Conservation (phyloP, 352 stramenopile genomes). For the Peronospora farinosa region DNA sequence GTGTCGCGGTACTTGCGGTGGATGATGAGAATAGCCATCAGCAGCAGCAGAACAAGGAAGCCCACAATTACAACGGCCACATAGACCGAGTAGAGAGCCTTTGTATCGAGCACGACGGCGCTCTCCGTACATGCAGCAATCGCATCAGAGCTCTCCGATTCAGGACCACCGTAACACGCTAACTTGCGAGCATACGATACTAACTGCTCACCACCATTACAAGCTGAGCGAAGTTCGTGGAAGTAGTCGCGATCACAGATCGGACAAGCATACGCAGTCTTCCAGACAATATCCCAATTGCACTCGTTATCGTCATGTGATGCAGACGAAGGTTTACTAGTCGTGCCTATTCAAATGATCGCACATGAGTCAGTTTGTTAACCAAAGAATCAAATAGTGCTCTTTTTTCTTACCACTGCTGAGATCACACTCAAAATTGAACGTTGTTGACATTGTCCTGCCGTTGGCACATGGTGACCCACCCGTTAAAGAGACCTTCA, state of each 20-base stretch:
- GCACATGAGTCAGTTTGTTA: neutral
- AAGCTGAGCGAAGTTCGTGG: constrained; percentile 53
- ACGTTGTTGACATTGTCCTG: constrained; percentile 40
- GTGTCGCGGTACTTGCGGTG: constrained; percentile 74
- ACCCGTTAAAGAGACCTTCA: constrained; percentile 49
- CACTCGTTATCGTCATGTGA: constrained; percentile 45
- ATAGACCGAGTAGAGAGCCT: constrained; percentile 71
- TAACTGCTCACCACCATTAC: constrained; percentile 48
- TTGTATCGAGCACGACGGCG: constrained; percentile 63
- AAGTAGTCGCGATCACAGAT: constrained; percentile 62
- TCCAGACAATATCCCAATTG: constrained; percentile 55
- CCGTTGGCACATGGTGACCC: constrained; percentile 49
- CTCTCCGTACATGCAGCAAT: constrained; percentile 58
- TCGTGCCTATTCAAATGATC: constrained; percentile 34
- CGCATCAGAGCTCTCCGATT: constrained; percentile 34
- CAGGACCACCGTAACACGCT: constrained; percentile 51
- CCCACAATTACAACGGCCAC: constrained; percentile 52
- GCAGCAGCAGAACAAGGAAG: constrained; percentile 58
- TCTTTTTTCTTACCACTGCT: constrained; percentile 37
- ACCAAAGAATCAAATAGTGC: neutral
- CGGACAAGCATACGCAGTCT: constrained; percentile 60
- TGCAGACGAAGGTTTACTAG: constrained; percentile 26
- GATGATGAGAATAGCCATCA: constrained; percentile 59
- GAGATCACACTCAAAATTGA: constrained; percentile 68
- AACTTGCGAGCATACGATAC: constrained; percentile 50